Base-by-base conservation (phyloP, 305 asterid species). In the Fraxinus dipetala region DNA sequence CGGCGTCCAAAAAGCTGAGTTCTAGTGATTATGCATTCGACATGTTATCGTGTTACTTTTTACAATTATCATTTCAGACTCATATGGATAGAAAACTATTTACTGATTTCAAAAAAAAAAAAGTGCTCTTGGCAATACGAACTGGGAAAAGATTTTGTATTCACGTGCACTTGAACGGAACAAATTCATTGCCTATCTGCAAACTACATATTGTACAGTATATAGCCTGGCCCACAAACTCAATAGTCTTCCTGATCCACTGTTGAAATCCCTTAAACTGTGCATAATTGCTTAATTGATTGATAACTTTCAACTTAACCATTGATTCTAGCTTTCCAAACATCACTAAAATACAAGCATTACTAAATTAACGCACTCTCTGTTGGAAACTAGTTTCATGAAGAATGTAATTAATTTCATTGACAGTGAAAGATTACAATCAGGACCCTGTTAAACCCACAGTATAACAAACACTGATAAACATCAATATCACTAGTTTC, bases 381-480 rank as follows among this genome's bases (percentile, higher is more conserved):
- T 35, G 34, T 20, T 48, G 54, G 77, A 40, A 45, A 31, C 3
- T 45, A 67, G 63, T 9, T 35, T 67, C 28, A 72, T 26, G 61
- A 32, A 59, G 72, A 82, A 84, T 77, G 82, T 59, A 51, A 72
- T 76, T 24, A 86, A 83, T 76, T 89, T 85, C 86, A 89, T 89
- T 93, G 83, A 87, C 79, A 83, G 45, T 75, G 83, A 75, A 77
- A 36, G 38, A 77, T 78, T 20, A 85, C 75, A 80, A 72, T 80
- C 82, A 69, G 87, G 88, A 90, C 95, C 88, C 77, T 87, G 83
- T 88, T 85, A 77, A 84, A 83, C 79, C 80, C 89, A 85, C 85
- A 83, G 79, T 82, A 85, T 75, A 85, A 82, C 73, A 75, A 45
- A 63, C 36, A 83, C 76, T 56, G 83, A 87, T 79, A 85, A 85